A percentile compares a stretch with the other conserved stretches of the same genome.
Conservation (phyloP, 495 filamentous ascomycete genomes). For the Lophiostoma macrostomum region DNA sequence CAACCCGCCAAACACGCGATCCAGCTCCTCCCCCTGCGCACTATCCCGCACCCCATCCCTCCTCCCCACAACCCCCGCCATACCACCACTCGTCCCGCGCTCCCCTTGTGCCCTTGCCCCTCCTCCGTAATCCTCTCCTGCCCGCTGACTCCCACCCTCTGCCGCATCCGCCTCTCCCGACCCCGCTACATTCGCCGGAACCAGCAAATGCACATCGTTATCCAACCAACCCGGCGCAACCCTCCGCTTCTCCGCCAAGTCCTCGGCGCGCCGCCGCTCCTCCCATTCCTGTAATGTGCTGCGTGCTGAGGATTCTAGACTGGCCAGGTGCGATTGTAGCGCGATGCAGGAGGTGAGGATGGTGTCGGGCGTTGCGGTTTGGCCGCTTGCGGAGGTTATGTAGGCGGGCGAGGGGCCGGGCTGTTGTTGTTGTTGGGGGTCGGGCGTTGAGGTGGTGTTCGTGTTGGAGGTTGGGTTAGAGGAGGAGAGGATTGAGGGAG, state of each 20-base stretch:
- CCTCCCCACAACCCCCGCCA: slow-evolving; percentile 37
- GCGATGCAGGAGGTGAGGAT: slow-evolving; percentile 77
- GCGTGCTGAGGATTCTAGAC: slow-evolving; percentile 60
- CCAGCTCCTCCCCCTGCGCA: slow-evolving; percentile 72
- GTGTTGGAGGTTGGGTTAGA: slow-evolving; percentile 35
- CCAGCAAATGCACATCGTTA: slow-evolving; percentile 76
- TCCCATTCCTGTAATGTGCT: slow-evolving; percentile 67
- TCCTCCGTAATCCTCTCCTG: slow-evolving; percentile 8
- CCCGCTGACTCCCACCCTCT: slow-evolving; percentile 6
- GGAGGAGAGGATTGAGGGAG: slow-evolving; percentile 66
- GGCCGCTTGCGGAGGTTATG: slow-evolving; percentile 66
- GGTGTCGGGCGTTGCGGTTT: slow-evolving; percentile 75
- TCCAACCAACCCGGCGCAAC: slow-evolving; percentile 95
- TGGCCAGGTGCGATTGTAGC: slow-evolving; percentile 69
- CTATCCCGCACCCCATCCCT: slow-evolving; percentile 36
- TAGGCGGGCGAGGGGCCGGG: slow-evolving; percentile 46
- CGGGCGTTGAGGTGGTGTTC: neutral
- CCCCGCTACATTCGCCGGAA: slow-evolving; percentile 57
- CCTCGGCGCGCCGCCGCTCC: slow-evolving; percentile 64
- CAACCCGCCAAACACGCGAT: slow-evolving; percentile 81
- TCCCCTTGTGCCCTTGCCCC: slow-evolving; percentile 16
- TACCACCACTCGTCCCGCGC: slow-evolving; percentile 48
- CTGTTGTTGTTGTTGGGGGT: slow-evolving; percentile 29
- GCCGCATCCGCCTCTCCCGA: slow-evolving; percentile 11
- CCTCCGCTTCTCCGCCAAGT: slow-evolving; percentile 86